phyloP scores from a whole-genome alignment of 1,139 yeast genomes.

The Debaryomycetaceae sp. region DNA sequence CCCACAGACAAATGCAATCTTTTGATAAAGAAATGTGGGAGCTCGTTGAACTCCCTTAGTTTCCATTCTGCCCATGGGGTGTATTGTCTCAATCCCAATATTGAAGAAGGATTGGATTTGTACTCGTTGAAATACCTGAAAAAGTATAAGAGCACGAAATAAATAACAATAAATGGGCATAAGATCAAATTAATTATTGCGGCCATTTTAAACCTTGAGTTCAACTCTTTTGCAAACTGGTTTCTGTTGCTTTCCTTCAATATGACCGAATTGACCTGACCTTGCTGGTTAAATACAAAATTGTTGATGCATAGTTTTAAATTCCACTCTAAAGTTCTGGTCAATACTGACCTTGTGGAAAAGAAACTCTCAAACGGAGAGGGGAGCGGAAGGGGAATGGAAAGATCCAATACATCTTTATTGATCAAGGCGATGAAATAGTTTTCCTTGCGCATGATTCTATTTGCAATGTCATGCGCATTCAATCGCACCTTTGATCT shows the following conservation, averaged over 20 bases:
- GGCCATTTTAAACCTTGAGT: constrained; percentile 79
- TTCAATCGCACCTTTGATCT: constrained; percentile 73
- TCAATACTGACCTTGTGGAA: constrained; percentile 46
- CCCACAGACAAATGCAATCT: constrained; percentile 74
- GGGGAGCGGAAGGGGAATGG: constrained; percentile 35
- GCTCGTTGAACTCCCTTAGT: constrained; percentile 87
- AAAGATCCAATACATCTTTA: constrained; percentile 67
- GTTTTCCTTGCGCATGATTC: constrained; percentile 94
- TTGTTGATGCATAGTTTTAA: constrained; percentile 83
- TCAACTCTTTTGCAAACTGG: constrained; percentile 63
- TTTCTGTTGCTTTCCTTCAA: constrained; percentile 71
- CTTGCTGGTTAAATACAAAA: constrained; percentile 77
- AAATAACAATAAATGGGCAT: constrained; percentile 82
- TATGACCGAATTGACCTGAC: constrained; percentile 75
- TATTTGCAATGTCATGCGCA: constrained; percentile 91
- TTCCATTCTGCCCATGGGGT: constrained; percentile 97
- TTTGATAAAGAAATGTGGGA: constrained; percentile 80
- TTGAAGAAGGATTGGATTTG: constrained; percentile 79
- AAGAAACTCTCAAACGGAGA: constrained; percentile 32
- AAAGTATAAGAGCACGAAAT: constrained; percentile 78
- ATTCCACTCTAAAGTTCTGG: constrained; percentile 93
- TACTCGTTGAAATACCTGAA: constrained; percentile 92
- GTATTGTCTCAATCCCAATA: constrained; percentile 77
- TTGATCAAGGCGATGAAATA: constrained; percentile 87
- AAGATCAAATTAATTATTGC: constrained; percentile 78